phyloP scores from a whole-genome alignment of 2,329 filamentous ascomycete species.

The Alternaria sp. region DNA sequence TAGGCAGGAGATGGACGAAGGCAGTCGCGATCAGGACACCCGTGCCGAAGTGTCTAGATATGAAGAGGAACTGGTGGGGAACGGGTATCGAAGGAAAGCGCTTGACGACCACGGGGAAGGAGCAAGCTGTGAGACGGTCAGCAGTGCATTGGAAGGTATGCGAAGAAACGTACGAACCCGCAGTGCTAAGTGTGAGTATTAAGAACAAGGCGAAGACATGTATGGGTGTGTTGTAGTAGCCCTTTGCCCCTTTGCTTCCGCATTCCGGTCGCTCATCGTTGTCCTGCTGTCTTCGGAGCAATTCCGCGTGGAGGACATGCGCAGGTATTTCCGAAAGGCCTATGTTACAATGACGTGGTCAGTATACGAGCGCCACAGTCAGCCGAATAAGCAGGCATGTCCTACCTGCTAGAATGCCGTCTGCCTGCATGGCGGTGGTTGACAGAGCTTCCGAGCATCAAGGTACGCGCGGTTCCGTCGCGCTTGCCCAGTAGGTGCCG shows the following conservation, averaged over 20 bases:
- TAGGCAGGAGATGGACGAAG: conserved; percentile 51
- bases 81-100: conserved; percentile 47
- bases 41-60: conserved; percentile 50
- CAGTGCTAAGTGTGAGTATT: conserved; percentile 62
- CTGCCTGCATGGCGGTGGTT: conserved; percentile 27
- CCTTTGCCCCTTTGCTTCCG: conserved; percentile 56
- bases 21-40: conserved; percentile 51
- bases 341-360: conserved; percentile 16
- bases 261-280: conserved; percentile 56
- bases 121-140: conserved; percentile 43
- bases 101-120: conserved; percentile 49
- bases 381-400: conserved; percentile 1
- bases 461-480: conserved; percentile 12
- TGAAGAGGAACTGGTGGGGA: conserved; percentile 49
- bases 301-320: conserved; percentile 56
- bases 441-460: conserved; percentile 4
- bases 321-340: conserved; percentile 49
- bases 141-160: not conserved
- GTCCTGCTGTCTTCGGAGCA: conserved; percentile 55
- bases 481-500: conserved; percentile 12
- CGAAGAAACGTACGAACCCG: conserved; percentile 48
- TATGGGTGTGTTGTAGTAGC: conserved; percentile 61
- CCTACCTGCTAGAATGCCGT: conserved; percentile 26
- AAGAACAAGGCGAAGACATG: conserved; percentile 65
- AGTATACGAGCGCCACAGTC: conserved; percentile 13